Conservation (phyloP, 164 flowering plant genomes). For the Paratinospora sagittata region DNA sequence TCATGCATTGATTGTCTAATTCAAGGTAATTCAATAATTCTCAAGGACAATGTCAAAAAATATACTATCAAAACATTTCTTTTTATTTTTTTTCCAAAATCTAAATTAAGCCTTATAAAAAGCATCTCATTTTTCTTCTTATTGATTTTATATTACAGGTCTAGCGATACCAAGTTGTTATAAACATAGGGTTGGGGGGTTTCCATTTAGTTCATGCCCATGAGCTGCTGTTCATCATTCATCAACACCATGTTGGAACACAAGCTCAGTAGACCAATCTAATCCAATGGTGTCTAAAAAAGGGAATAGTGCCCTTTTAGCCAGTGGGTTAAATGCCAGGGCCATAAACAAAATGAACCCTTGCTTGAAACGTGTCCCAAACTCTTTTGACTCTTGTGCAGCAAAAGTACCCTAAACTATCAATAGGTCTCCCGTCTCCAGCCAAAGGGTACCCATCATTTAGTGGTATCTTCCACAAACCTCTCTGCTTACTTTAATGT, state of each 20-base stretch:
- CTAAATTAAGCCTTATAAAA: no score
- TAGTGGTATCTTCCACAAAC: background rate
- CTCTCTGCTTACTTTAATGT: background rate
- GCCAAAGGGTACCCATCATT: background rate
- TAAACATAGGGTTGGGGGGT: background rate
- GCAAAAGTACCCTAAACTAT: background rate
- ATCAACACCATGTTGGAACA: background rate
- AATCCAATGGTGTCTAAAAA: no score
- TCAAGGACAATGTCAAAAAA: no score
- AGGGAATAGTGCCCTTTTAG: background rate
- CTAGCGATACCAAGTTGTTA: background rate
- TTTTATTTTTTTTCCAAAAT: no score
- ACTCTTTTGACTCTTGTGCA: background rate
- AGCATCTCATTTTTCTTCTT: no score
- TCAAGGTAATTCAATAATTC: no score
- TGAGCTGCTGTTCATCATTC: background rate
- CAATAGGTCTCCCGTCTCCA: background rate
- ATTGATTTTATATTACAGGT: no score
- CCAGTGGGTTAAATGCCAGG: background rate
- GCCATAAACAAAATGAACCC: background rate
- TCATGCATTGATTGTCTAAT: no score
- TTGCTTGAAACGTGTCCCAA: constrained; percentile 7
- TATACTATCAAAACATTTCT: no score
- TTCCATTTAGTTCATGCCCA: background rate
- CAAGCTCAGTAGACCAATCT: no score